phyloP scores from a whole-genome alignment of 2,329 filamentous ascomycete species.

The Xylariomycetidae sp. region DNA sequence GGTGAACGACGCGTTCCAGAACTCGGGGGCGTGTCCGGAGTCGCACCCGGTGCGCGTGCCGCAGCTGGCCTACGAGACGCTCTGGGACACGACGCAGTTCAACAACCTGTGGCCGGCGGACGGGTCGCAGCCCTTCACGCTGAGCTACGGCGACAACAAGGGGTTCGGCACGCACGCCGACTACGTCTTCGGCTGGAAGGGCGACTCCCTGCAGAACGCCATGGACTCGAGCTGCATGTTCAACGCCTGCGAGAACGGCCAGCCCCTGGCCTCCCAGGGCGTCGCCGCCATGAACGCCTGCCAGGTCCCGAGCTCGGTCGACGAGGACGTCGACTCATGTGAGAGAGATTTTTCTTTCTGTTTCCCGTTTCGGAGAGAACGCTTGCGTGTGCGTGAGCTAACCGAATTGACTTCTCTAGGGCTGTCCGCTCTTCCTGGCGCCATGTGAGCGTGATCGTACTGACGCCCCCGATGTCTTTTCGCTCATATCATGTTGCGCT shows the following conservation, averaged over 20 bases:
- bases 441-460: too few species aligned
- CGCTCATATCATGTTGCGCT: too few species aligned
- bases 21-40: slow-evolving; percentile 30
- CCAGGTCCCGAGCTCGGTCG: slow-evolving; percentile 15
- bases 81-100: slow-evolving; percentile 38
- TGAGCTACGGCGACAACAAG: slow-evolving; percentile 26
- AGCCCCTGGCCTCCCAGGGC: slow-evolving; percentile 21
- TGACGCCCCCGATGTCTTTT: too few species aligned
- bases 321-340: slow-evolving; percentile 25
- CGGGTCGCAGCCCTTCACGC: slow-evolving; percentile 26
- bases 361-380: too few species aligned
- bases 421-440: too few species aligned
- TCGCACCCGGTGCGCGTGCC: slow-evolving; percentile 38
- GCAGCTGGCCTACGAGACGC: slow-evolving; percentile 39
- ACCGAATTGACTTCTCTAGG: too few species aligned
- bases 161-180: slow-evolving; percentile 35
- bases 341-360: too few species aligned
- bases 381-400: too few species aligned
- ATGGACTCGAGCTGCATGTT: slow-evolving; percentile 28
- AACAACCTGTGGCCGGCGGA: slow-evolving; percentile 32
- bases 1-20: slow-evolving; percentile 23
- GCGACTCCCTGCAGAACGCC: slow-evolving; percentile 26
- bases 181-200: slow-evolving; percentile 35
- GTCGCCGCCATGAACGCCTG: slow-evolving; percentile 23
- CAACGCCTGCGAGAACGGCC: slow-evolving; percentile 25